Evolutionary conservation across 2,329 filamentous ascomycete genomes (phyloP).

Genomic region (Ophiocordyceps robertsii): DNA sequence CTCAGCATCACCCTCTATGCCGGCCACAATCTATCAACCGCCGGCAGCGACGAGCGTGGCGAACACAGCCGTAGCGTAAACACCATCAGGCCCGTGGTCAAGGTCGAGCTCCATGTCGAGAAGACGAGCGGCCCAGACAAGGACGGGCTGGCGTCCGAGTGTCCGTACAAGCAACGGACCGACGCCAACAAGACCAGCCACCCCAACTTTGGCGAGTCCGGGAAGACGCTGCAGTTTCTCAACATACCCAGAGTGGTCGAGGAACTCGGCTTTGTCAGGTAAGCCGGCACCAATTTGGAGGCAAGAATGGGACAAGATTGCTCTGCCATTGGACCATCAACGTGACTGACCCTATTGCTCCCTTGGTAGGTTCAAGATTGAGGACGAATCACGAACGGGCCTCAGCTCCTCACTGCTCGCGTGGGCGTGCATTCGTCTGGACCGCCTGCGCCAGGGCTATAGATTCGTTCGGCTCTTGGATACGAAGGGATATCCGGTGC

Average conservation of each 20-base stretch:
- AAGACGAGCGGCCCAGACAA: constrained; percentile 27
- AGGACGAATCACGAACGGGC: constrained; percentile 30
- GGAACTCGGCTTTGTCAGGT: constrained; percentile 62
- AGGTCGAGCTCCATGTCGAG: constrained; percentile 71
- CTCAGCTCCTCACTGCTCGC: constrained; percentile 27
- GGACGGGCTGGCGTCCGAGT: constrained; percentile 25
- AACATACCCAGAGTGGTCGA: constrained; percentile 47
- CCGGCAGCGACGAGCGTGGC: constrained; percentile 17
- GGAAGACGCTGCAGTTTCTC: constrained; percentile 44
- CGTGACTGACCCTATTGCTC: neutral
- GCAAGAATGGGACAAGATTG: neutral
- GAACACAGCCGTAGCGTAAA: constrained; percentile 17
- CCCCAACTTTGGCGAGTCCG: constrained; percentile 45
- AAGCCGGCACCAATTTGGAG: constrained; percentile 16
- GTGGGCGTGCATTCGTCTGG: constrained; percentile 47
- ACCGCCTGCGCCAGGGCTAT: constrained; percentile 41
- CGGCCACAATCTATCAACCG: constrained; percentile 50
- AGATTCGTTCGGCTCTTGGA: constrained; percentile 39
- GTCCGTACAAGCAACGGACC: constrained; percentile 47
- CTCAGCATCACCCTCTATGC: constrained; percentile 62
- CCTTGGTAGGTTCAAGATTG: constrained; percentile 35
- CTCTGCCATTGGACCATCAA: neutral
- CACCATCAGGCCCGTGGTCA: constrained; percentile 56
- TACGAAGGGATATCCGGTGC: constrained; percentile 26
- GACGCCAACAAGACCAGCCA: constrained; percentile 41